Evolutionary conservation across 768 basidiomycete genomes (phyloP).

Genomic region (Lyophyllum shimeji): DNA sequence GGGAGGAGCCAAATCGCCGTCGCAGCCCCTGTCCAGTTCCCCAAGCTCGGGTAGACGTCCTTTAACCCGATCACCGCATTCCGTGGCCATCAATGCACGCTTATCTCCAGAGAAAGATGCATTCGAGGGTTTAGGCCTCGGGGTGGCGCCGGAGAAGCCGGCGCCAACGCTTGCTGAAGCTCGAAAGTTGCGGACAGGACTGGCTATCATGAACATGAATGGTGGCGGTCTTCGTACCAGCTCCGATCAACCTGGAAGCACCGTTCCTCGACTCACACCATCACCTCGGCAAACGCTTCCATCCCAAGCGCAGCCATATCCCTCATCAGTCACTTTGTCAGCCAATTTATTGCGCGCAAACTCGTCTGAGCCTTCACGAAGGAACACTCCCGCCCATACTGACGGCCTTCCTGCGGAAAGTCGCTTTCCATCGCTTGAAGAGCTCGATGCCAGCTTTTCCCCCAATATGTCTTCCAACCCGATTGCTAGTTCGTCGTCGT

Average conservation of each 20-base stretch:
- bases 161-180: slow-evolving; percentile 77
- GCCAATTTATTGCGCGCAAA: slow-evolving; percentile 25
- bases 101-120: slow-evolving; percentile 56
- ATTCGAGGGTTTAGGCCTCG: slow-evolving; percentile 72
- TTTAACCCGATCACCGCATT: slow-evolving; percentile 4
- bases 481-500: slow-evolving; percentile 1
- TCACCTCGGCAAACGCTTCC: slow-evolving; percentile 30
- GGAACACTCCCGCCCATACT: slow-evolving; percentile 30
- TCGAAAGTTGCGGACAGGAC: slow-evolving; percentile 66
- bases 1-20: slow-evolving; percentile 28
- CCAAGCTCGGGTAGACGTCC: slow-evolving; percentile 16
- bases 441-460: slow-evolving; percentile 61
- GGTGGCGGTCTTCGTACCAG: slow-evolving; percentile 30
- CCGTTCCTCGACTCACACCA: slow-evolving; percentile 32
- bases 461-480: slow-evolving; percentile 19
- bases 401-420: slow-evolving; percentile 58
- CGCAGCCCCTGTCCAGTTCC: slow-evolving; percentile 15
- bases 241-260: slow-evolving; percentile 22
- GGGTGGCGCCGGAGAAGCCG: slow-evolving; percentile 39
- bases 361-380: slow-evolving; percentile 30
- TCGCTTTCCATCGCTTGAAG: slow-evolving; percentile 87
- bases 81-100: slow-evolving; percentile 11
- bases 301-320: slow-evolving; percentile 24
- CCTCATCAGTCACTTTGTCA: slow-evolving; percentile 30
- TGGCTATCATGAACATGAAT: slow-evolving; percentile 55